phyloP scores from a whole-genome alignment of 345 rosid genomes.

The Durio zibethinus region DNA sequence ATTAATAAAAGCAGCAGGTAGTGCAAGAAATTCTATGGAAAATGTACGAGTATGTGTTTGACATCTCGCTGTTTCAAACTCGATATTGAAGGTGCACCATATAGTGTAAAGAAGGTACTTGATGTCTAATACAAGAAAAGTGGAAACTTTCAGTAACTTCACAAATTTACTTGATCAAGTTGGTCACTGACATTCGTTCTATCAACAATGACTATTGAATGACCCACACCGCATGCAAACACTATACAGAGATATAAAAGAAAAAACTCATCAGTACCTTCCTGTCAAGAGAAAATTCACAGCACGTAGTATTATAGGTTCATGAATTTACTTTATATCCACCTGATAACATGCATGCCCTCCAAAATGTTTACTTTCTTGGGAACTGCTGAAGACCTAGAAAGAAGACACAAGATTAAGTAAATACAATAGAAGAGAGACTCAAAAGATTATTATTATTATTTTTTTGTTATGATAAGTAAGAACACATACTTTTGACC shows the following conservation, averaged over 20 bases:
- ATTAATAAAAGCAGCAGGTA: not conserved
- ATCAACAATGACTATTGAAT: conserved; percentile 85
- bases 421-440: not conserved
- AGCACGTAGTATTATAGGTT: conserved; percentile 4
- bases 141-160: not conserved
- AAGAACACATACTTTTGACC: conserved; percentile 70
- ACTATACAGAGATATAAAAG: conserved; percentile 34
- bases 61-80: not conserved
- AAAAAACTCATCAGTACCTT: not conserved
- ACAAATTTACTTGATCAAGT: conserved; percentile 69
- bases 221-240: conserved; percentile 86
- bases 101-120: conserved; percentile 2
- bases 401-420: conserved; percentile 17
- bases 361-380: conserved; percentile 89
- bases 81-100: not conserved
- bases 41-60: no score
- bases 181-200: conserved; percentile 57
- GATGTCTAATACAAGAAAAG: not conserved
- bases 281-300: not conserved
- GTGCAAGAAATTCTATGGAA: not conserved
- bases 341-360: conserved; percentile 90
- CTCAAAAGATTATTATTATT: not conserved
- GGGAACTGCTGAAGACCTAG: conserved; percentile 88
- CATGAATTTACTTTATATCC: conserved; percentile 16
- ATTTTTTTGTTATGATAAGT: not conserved